Evolutionary conservation across 345 rosid genomes (phyloP).

Genomic region (Isatis tinctoria): DNA sequence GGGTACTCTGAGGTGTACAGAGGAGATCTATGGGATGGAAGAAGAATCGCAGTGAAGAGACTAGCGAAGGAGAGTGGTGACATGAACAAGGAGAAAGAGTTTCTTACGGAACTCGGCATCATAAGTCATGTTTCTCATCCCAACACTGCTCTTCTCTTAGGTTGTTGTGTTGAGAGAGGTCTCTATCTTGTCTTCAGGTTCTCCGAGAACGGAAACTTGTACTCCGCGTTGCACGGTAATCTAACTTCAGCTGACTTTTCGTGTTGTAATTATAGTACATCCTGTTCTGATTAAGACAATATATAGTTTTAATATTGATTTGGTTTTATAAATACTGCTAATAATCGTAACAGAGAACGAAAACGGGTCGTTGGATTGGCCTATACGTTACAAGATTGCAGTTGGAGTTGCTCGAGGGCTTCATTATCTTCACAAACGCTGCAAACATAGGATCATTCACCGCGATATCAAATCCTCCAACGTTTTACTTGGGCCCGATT

Average conservation of each 20-base stretch:
- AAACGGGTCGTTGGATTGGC: constrained; percentile 49
- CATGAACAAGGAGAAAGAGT: constrained; percentile 75
- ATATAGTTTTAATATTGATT: neutral
- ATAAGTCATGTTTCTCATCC: constrained; percentile 84
- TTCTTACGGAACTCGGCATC: constrained; percentile 77
- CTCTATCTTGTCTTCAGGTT: constrained; percentile 72
- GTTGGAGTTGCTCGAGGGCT: constrained; percentile 80
- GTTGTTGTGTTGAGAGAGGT: constrained; percentile 87
- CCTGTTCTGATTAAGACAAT: neutral
- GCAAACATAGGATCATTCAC: constrained; percentile 85
- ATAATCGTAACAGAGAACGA: constrained; percentile 16
- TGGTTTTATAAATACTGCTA: neutral
- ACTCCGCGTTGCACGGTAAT: constrained; percentile 74
- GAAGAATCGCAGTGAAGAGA: constrained; percentile 77
- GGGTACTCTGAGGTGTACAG: constrained; percentile 91
- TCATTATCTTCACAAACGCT: constrained; percentile 85
- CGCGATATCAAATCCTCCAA: constrained; percentile 94
- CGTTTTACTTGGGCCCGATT: constrained; percentile 85
- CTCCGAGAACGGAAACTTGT: constrained; percentile 78
- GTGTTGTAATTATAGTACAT: neutral
- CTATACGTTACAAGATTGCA: constrained; percentile 63
- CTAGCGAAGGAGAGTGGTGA: constrained; percentile 71
- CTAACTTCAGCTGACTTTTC: neutral
- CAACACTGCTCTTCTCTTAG: constrained; percentile 72
- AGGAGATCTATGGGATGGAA: constrained; percentile 78